Percentiles rank a stretch among this genome's conserved stretches.
phyloP scores from a whole-genome alignment of 2,329 filamentous ascomycete species.

The Talaromyces sp. region DNA sequence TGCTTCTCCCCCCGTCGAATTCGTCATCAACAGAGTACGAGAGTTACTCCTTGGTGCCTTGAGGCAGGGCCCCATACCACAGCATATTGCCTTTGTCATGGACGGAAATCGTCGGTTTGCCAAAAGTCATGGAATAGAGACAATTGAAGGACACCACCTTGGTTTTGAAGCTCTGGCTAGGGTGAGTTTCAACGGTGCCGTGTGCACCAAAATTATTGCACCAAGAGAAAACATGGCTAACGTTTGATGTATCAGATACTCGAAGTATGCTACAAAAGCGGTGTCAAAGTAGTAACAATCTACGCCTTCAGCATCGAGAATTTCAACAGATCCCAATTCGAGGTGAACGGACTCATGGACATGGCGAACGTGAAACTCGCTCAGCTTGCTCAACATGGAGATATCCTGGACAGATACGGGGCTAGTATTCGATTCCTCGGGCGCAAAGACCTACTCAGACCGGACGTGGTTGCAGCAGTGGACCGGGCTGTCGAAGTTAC shows the following conservation, averaged over 20 bases:
- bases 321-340: constrained; percentile 94
- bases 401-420: constrained; percentile 88
- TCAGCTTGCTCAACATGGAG: constrained; percentile 88
- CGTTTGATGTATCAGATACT: constrained; percentile 61
- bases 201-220: background rate
- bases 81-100: constrained; percentile 99
- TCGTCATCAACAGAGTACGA: constrained; percentile 73
- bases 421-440: constrained; percentile 83
- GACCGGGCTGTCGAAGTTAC: constrained; percentile 85
- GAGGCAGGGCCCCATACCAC: constrained; percentile 85
- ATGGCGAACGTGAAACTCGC: constrained; percentile 94
- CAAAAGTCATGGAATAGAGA: constrained; percentile 86
- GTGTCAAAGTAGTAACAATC: constrained; percentile 93
- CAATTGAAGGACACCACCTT: constrained; percentile 90
- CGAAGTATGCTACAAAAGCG: constrained; percentile 96
- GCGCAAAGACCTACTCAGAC: constrained; percentile 76
- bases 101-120: constrained; percentile 96
- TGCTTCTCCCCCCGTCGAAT: constrained; percentile 88
- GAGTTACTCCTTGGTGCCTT: constrained; percentile 85
- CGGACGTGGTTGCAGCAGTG: constrained; percentile 84
- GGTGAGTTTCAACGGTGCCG: constrained; percentile 50
- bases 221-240: background rate
- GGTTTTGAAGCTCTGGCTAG: constrained; percentile 92
- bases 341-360: constrained; percentile 95
- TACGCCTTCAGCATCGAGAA: constrained; percentile 99